A percentile compares a stretch with the other conserved stretches of the same genome.
These are phyloP conservation scores for Pseudocercospora ulei DNA, from an alignment of 2,329 filamentous ascomycete species.

Conservation along the genomic window DNA sequence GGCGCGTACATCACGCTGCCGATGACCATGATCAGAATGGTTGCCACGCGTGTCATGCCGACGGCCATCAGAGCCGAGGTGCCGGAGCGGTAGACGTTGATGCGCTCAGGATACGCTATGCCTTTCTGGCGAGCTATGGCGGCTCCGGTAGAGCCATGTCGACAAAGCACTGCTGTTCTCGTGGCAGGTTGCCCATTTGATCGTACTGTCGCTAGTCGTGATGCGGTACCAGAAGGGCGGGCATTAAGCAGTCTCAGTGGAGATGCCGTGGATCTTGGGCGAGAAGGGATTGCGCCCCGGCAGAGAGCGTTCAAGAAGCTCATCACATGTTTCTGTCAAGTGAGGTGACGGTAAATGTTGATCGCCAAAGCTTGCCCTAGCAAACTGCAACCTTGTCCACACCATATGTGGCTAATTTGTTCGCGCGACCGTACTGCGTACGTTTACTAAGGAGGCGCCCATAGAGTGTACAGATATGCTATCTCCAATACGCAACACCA, in stretches of 20 bases:
- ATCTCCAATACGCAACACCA: slow-evolving; percentile 1
- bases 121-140: slow-evolving; percentile 1
- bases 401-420: too few species aligned
- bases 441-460: too few species aligned
- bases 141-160: slow-evolving; percentile 7
- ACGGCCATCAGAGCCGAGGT: slow-evolving; percentile 57
- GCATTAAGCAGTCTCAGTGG: background rate
- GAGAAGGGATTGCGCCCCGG: slow-evolving; percentile 8
- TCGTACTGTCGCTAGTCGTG: background rate
- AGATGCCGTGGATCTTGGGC: slow-evolving; percentile 1
- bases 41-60: slow-evolving; percentile 60
- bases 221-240: background rate
- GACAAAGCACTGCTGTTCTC: slow-evolving; percentile 5
- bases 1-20: slow-evolving; percentile 54
- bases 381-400: too few species aligned
- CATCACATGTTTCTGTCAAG: slow-evolving; percentile 23
- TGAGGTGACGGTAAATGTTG: background rate
- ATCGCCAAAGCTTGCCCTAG: too few species aligned
- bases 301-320: slow-evolving; percentile 16
- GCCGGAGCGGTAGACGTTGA: slow-evolving; percentile 67
- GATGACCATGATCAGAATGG: slow-evolving; percentile 58
- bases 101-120: slow-evolving; percentile 45
- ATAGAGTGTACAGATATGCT: background rate
- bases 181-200: background rate
- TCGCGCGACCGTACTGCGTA: too few species aligned